Evolutionary conservation across 1,284 basidiomycete species (phyloP), one percentile per base, ranked within the genome.

Genomic region (Phlebopus sp.): DNA sequence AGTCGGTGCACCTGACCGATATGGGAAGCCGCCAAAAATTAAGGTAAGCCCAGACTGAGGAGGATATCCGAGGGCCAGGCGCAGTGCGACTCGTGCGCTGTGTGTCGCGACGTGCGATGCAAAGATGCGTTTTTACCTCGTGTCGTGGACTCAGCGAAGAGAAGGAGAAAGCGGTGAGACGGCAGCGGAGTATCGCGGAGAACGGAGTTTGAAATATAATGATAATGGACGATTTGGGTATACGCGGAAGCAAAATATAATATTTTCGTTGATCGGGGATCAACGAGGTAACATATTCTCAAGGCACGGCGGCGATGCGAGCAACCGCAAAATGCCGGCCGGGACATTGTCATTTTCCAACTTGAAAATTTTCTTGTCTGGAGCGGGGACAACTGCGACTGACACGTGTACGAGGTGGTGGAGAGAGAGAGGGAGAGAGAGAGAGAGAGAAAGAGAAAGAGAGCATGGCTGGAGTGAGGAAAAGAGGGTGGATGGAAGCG

Each of bases 211-310:
- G 0, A 68, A 67, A 42, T 10, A 25, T 23, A 14, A 31, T 35
- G 40, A 39, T n/a, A 1, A 34, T 35, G 7, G 30, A 36, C 54
- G 35, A 51, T 56, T 47, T 4, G 47, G 56, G 56, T 27, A 57
- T 50, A 53, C 29, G 46, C 64, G 66, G 66, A 66, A 52, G 55
- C 51, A 64, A 51, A 67, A 59, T 49, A 46, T 62, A 49, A 54
- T 55, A 65, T 53, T 66, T 62, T 64, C 58, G 59, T 47, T 64
- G 62, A 64, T 64, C 62, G 62, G 62, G 62, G 62, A 64, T 64
- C 62, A 64, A 64, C 61, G 59, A 54, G 64, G 56, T 50, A 63
- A 67, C 58, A 44, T 62, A 65, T 53, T 49, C 54, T 47, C 50
- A 44, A 64, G 64, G 66, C 55, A 64, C 66, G 29, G 37, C 51